Base-by-base conservation (phyloP, 2,329 filamentous ascomycete species). In the Mollisia scopiformis region DNA sequence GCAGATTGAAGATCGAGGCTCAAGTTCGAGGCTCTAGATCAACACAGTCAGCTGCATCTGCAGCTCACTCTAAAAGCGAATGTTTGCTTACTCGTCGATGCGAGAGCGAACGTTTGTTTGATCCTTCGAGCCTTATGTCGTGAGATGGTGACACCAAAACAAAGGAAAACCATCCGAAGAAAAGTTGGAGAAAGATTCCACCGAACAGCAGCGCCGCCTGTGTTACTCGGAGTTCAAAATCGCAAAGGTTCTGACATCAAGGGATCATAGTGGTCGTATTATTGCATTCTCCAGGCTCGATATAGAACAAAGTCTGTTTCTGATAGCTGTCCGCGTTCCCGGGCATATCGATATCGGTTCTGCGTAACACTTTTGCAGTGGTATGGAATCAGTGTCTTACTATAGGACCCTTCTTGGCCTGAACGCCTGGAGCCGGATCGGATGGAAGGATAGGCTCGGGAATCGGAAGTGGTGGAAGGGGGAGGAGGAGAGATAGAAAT, bases 261-360 rank as follows among this genome's bases (percentile, higher is more conserved):
- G 43, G 3, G 43, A 16, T 28, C 3, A 47, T 47, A 47, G 28
- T 6, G 14, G 23, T n/a, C 21, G 25, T 47, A 27, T 13, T 47
- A 47, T 47, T 47, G 43, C 21, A 47, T 47, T 47, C 43, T 47
- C n/a, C 11, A 6, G 11, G 23, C 21, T 28, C 43, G 43, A 47
- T 47, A 47, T 28, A 13, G 23, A 13, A 2, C 21, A 27, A 25
- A 47, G 31, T 35, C 11, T 47, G 43, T 47, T 47, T 47, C 43
- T 47, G 43, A 47, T 47, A 47, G 23, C 43, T 46, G 43, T 47
- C 43, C 43, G 43, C 43, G 5, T 21, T 43, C 43, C 23, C 23
- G 43, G 21, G 25, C 43, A 28, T 51, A 51, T 51, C 49, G 49
- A 51, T 51, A 51, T 51, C 49, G 49, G 49, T 21, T 51, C 49